These are phyloP conservation scores for Dianthus caryophyllus DNA, from an alignment of 148 eudicot species.

Conservation along the genomic window DNA sequence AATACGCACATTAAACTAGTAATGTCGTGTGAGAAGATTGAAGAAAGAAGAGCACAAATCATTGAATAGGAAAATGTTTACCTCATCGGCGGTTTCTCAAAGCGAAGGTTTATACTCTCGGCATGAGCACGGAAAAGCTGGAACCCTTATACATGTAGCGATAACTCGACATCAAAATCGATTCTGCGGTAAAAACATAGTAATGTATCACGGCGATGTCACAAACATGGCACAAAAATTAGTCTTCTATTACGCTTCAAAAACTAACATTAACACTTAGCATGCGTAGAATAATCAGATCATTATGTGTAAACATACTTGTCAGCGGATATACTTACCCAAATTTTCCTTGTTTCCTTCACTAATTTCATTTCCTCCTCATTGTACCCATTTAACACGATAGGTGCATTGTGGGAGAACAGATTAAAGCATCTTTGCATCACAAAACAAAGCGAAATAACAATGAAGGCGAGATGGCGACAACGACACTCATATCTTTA, in stretches of 20 bases:
- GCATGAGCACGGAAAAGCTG: slow-evolving; percentile 95
- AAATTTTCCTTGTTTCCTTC: slow-evolving; percentile 96
- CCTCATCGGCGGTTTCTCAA: slow-evolving; percentile 92
- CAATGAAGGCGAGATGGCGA: neutral
- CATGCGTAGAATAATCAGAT: neutral
- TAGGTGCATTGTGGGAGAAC: slow-evolving; percentile 97
- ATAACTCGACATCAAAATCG: slow-evolving; percentile 64
- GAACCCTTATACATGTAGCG: slow-evolving; percentile 85
- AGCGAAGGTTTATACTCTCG: slow-evolving; percentile 93
- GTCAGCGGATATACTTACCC: slow-evolving; percentile 50
- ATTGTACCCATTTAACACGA: slow-evolving; percentile 85
- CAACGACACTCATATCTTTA: slow-evolving; percentile 7
- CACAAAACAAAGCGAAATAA: neutral
- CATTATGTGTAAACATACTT: neutral
- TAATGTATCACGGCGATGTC: slow-evolving; percentile 4
- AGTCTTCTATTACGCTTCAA: neutral
- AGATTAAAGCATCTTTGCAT: slow-evolving; percentile 98
- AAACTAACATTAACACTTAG: neutral
- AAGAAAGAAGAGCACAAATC: neutral
- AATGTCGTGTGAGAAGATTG: too few relatives aligned
- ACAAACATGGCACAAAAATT: neutral
- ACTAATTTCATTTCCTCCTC: slow-evolving; percentile 99
- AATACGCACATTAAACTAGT: too few relatives aligned
- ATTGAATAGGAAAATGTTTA: slow-evolving; percentile 22
- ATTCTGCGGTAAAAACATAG: slow-evolving; percentile 38